phyloP scores from a whole-genome alignment of 768 basidiomycete species.

The Epithele typhae region DNA sequence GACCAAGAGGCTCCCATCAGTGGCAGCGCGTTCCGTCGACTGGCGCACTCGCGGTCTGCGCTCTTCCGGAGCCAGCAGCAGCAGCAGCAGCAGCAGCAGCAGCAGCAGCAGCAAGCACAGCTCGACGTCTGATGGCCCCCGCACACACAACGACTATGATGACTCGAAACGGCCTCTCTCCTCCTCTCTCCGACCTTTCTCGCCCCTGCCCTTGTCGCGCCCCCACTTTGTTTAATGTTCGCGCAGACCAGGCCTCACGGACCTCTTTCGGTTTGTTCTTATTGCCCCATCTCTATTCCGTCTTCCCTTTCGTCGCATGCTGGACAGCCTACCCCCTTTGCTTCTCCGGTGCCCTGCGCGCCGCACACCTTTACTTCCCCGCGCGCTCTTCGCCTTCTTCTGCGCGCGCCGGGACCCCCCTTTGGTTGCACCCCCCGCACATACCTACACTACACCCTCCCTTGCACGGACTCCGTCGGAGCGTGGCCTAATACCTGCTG shows the following conservation, averaged over 20 bases:
- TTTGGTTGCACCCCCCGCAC: conserved; percentile 6
- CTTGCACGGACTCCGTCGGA: conserved; percentile 7
- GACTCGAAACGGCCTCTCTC: conserved; percentile 3
- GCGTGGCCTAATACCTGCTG: conserved; percentile 5
- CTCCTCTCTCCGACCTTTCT: background rate
- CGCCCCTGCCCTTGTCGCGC: background rate
- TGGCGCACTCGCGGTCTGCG: conserved; percentile 42
- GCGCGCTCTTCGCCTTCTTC: conserved; percentile 12
- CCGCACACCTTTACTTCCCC: conserved; percentile 2
- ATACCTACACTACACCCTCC: conserved; percentile 12
- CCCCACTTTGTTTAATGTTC: conserved; percentile 4
- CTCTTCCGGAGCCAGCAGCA: conserved; percentile 32
- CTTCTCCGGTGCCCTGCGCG: conserved; percentile 1
- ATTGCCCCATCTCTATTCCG: conserved; percentile 5
- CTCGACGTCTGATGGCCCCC: conserved; percentile 5
- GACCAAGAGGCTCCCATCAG: conserved; percentile 24
- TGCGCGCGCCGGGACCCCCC: background rate
- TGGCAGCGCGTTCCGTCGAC: conserved; percentile 33
- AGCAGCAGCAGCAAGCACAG: conserved; percentile 5
- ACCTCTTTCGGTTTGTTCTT: conserved; percentile 2
- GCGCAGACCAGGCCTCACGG: conserved; percentile 11
- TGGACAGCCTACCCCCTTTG: conserved; percentile 19
- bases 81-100: too few relatives aligned
- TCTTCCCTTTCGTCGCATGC: conserved; percentile 12
- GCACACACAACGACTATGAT: conserved; percentile 5